Conservation (phyloP, 352 stramenopile species). For the Phytophthora syringae region DNA sequence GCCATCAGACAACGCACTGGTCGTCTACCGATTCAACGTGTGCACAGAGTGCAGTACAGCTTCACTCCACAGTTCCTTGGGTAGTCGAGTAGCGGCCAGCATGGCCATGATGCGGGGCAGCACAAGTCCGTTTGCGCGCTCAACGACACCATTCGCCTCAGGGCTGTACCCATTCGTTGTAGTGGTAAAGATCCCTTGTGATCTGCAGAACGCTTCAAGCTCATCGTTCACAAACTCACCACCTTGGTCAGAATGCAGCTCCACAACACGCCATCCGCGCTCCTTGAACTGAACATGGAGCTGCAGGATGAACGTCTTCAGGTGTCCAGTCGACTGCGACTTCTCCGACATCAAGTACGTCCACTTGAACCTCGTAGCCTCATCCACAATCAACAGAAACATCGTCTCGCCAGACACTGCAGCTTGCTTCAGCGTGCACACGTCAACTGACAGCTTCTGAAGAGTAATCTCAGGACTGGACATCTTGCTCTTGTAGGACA, state of each 20-base stretch:
- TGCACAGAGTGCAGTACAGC: constrained; percentile 11
- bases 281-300: constrained; percentile 17
- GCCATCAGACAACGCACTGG: neutral
- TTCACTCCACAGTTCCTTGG: constrained; percentile 20
- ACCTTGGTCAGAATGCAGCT: neutral
- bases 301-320: constrained; percentile 2
- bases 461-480: neutral
- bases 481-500: constrained; percentile 4
- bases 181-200: constrained; percentile 16
- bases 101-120: constrained; percentile 4
- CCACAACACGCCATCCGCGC: neutral
- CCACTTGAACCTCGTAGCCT: constrained; percentile 24
- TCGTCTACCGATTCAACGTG: constrained; percentile 21
- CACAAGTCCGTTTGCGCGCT: constrained; percentile 5
- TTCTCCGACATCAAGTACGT: constrained; percentile 9
- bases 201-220: constrained; percentile 7
- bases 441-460: neutral
- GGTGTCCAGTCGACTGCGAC: constrained; percentile 1
- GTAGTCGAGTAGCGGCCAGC: constrained; percentile 18
- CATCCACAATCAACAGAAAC: constrained; percentile 23
- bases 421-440: constrained; percentile 7
- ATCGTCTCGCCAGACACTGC: constrained; percentile 7
- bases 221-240: constrained; percentile 16
- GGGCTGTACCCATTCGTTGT: constrained; percentile 22
- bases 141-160: constrained; percentile 32